A percentile compares a stretch with the other conserved stretches of the same genome.
Evolutionary conservation across 208 protist genomes (phyloP).

Genomic region (Leishmania amazonensis): DNA sequence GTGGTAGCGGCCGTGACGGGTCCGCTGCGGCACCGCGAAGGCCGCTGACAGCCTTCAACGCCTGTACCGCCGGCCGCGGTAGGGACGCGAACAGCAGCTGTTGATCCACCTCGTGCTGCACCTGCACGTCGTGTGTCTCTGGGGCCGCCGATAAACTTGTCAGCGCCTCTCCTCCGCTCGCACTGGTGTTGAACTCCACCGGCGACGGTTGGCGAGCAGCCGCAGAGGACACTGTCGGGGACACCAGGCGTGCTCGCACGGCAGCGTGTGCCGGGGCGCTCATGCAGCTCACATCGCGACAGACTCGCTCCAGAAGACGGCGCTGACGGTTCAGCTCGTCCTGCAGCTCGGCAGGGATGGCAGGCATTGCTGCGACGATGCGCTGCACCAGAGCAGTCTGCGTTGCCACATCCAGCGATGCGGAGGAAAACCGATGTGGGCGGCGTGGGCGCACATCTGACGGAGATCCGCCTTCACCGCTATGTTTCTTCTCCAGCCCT

Average conservation of each 20-base stretch:
- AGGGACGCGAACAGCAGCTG: slow-evolving; percentile 14
- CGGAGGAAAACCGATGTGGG: background rate
- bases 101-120: background rate
- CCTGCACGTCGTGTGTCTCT: background rate
- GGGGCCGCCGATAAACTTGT: background rate
- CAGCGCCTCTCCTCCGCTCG: background rate
- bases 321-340: slow-evolving; percentile 59
- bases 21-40: slow-evolving; percentile 28
- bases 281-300: slow-evolving; percentile 17
- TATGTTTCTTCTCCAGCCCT: background rate
- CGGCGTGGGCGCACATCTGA: background rate
- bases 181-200: slow-evolving; percentile 16
- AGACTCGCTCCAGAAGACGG: slow-evolving; percentile 53
- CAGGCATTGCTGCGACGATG: slow-evolving; percentile 22
- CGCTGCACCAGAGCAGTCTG: slow-evolving; percentile 33
- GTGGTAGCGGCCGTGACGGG: slow-evolving; percentile 32
- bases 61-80: slow-evolving; percentile 20
- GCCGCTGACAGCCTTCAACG: slow-evolving; percentile 7
- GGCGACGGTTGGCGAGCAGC: slow-evolving; percentile 17
- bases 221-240: background rate
- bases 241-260: background rate
- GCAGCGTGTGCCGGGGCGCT: slow-evolving; percentile 10
- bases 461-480: background rate
- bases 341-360: slow-evolving; percentile 46
- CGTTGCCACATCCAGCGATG: slow-evolving; percentile 17